Evolutionary conservation across 1,139 yeast species (phyloP).

Genomic region (Candida gigantensis): DNA sequence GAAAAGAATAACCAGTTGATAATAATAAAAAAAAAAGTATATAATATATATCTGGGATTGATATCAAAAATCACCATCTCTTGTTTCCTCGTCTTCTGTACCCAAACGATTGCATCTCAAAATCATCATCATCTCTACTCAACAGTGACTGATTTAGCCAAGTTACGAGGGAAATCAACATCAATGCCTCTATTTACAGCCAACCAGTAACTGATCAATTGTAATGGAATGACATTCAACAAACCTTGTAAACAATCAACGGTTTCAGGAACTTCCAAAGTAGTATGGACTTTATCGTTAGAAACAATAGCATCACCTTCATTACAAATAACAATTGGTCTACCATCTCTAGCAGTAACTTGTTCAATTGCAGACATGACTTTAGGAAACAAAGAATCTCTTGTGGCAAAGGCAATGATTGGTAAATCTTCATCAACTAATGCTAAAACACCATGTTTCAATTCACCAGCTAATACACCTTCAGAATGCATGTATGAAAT

Average conservation of each 20-base stretch:
- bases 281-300: conserved; percentile 56
- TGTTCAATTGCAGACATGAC: conserved; percentile 95
- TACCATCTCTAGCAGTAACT: conserved; percentile 95
- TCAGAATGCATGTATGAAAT: conserved; percentile 99
- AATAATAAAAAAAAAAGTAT: too few species aligned
- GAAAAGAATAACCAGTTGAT: too few species aligned
- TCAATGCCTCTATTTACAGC: conserved; percentile 95
- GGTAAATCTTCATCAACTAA: conserved; percentile 93
- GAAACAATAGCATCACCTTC: conserved; percentile 74
- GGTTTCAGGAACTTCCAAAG: conserved; percentile 88
- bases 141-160: conserved; percentile 98
- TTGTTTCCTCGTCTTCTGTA: too few species aligned
- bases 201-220: conserved; percentile 95
- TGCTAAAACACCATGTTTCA: conserved; percentile 98
- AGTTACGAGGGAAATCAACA: conserved; percentile 98
- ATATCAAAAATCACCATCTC: too few species aligned
- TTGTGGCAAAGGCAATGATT: conserved; percentile 94
- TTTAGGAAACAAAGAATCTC: conserved; percentile 95
- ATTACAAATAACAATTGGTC: conserved; percentile 91
- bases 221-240: conserved; percentile 91
- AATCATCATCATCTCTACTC: conserved; percentile 48
- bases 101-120: background rate
- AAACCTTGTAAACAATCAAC: conserved; percentile 98
- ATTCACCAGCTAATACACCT: conserved; percentile 98
- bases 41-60: background rate